Evolutionary conservation across 306 rosid genomes (phyloP), one percentile per base, ranked within the genome.

Genomic region (Dryas drummondii): DNA sequence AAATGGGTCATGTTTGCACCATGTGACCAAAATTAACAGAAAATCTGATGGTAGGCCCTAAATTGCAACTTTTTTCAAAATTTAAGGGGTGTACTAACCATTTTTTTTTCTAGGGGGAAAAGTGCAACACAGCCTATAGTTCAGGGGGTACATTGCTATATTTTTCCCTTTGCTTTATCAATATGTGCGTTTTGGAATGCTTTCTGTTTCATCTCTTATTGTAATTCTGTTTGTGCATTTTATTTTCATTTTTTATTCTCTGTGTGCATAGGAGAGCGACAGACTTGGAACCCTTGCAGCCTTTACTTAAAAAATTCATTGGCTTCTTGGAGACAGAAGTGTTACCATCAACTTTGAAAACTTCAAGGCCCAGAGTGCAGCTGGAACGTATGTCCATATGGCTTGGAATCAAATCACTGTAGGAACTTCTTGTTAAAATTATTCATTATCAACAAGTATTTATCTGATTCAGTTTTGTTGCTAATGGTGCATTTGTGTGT

Each of bases 231-330:
- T 59, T 37, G 27, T 68, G 42, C 44, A 41, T 68, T 27, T 65
- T 45, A 50, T 54, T 52, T 63, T 51, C 47, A 32, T 53, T 72
- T 77, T 54, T 47, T 72, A 19, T 52, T 68, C 53, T 63, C 49
- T 70, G 14, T 73, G 60, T 68, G 58, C 65, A 60, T 82, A 94
- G 98, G 97, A 88, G 83, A 73, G 91, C 89, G 58, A 74, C 81
- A 61, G 96, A 87, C 77, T 80, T 94, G 88, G 97, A 94, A 73
- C 97, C 96, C 78, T 83, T 94, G 88, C 98, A 94, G 86, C 96
- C 97, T 45, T 73, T 94, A 82, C 91, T 94, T 64, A 88, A 86
- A 86, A 94, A 88, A 80, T 91, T 88, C 82, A 84, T 94, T 74
- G 79, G 88, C 84, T 78, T 83, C 82, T 76, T 94, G 86, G 97